Evolutionary conservation across 345 rosid species (phyloP).

Genomic region (Corchorus olitorius): DNA sequence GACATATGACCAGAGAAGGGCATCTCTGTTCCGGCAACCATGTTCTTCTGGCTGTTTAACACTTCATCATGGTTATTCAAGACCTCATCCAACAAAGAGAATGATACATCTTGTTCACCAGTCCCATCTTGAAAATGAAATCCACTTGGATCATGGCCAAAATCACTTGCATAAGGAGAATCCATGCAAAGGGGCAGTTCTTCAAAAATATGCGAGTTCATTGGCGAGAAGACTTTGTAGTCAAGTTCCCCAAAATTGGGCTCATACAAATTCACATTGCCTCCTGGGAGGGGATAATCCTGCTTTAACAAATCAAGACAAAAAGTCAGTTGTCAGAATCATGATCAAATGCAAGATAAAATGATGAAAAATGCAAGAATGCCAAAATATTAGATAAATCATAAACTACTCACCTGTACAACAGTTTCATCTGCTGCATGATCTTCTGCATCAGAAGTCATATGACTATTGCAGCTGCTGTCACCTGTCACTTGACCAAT

Average conservation of each 20-base stretch:
- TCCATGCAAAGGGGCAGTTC: constrained; percentile 41
- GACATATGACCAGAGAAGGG: constrained; percentile 27
- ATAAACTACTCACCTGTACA: constrained; percentile 40
- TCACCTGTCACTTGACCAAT: constrained; percentile 34
- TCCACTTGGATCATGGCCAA: constrained; percentile 58
- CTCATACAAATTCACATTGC: constrained; percentile 27
- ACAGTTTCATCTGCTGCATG: constrained; percentile 38
- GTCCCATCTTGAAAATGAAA: constrained; percentile 58
- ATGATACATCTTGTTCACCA: constrained; percentile 51
- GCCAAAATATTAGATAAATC: neutral
- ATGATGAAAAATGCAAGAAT: neutral
- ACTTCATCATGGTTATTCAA: constrained; percentile 50
- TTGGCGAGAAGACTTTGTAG: constrained; percentile 51
- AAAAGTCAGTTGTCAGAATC: neutral
- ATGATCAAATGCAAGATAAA: constrained; percentile 6
- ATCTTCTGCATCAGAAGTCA: constrained; percentile 58
- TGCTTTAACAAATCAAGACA: constrained; percentile 29
- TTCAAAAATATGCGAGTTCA: constrained; percentile 35
- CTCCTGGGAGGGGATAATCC: constrained; percentile 39
- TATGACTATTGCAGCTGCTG: constrained; percentile 49
- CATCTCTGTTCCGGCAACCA: constrained; percentile 30
- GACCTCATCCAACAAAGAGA: constrained; percentile 53
- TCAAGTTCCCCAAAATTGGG: constrained; percentile 36
- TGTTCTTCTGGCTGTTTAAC: constrained; percentile 38
- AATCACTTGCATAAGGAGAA: constrained; percentile 68